Conservation (phyloP, 306 rosid species). For the Dalbergia cochinchinensis region DNA sequence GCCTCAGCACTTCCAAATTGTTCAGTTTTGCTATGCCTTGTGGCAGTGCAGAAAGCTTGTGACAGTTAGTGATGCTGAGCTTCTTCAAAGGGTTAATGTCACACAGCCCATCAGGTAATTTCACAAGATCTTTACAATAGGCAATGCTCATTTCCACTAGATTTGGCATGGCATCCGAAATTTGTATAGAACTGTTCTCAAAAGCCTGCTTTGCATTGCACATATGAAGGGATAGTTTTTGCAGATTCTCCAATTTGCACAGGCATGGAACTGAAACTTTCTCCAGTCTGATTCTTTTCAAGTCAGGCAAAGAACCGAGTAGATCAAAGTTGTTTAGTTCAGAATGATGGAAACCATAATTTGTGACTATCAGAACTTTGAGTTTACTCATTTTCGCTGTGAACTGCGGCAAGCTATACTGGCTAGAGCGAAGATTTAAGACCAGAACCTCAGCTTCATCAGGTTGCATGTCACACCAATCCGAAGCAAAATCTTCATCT, state of each 20-base stretch:
- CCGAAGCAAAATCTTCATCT: conserved; percentile 60
- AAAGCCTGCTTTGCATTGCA: conserved; percentile 52
- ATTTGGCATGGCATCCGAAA: conserved; percentile 53
- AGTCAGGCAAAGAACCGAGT: conserved; percentile 46
- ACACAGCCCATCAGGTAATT: conserved; percentile 49
- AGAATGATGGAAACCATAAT: conserved; percentile 53
- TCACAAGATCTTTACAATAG: conserved; percentile 54
- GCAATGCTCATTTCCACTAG: conserved; percentile 59
- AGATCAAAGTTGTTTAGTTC: conserved; percentile 53
- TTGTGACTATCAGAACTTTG: conserved; percentile 65
- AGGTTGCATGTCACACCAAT: conserved; percentile 61
- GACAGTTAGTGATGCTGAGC: conserved; percentile 61
- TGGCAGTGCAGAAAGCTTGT: conserved; percentile 47
- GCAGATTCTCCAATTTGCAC: conserved; percentile 45
- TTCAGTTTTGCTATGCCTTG: conserved; percentile 45
- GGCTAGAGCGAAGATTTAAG: conserved; percentile 55
- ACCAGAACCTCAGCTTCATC: conserved; percentile 65
- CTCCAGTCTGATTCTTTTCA: conserved; percentile 68
- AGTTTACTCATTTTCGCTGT: conserved; percentile 57
- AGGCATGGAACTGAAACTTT: conserved; percentile 53
- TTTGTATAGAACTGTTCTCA: conserved; percentile 12
- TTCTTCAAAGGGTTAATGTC: conserved; percentile 46
- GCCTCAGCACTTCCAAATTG: conserved; percentile 57
- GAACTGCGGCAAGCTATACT: conserved; percentile 60
- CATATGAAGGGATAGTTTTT: conserved; percentile 57